Percentiles rank a stretch among this genome's conserved stretches.
Evolutionary conservation across 371 early-diverging fungal genomes (phyloP).

Genomic region (Mucor circinelloides): DNA sequence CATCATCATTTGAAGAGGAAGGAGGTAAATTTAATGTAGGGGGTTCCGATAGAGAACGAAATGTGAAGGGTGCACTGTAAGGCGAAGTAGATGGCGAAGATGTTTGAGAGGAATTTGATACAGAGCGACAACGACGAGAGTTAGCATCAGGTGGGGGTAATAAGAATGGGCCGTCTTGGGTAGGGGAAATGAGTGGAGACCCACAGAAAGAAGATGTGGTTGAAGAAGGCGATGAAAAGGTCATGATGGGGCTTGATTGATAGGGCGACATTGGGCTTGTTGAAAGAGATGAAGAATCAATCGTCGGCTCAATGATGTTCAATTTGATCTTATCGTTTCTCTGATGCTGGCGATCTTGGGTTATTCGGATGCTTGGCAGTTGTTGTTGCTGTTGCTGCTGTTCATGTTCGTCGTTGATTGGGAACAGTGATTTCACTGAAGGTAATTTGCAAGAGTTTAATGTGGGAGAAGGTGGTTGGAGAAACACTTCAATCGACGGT

Average conservation of each 20-base stretch:
- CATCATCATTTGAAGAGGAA: neutral
- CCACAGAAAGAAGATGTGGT: conserved; percentile 11
- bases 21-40: conserved; percentile 22
- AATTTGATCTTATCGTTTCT: conserved; percentile 1
- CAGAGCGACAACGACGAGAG: conserved; percentile 14
- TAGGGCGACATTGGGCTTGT: conserved; percentile 15
- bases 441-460: conserved; percentile 12
- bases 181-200: conserved; percentile 18
- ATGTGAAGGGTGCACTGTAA: conserved; percentile 9
- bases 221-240: conserved; percentile 19
- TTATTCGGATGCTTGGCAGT: conserved; percentile 7
- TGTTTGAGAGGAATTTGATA: conserved; percentile 6
- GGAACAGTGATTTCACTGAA: conserved; percentile 16
- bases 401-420: conserved; percentile 1
- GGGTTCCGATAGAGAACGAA: conserved; percentile 38
- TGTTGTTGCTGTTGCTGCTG: neutral
- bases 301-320: conserved; percentile 16
- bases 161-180: conserved; percentile 8
- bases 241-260: conserved; percentile 24
- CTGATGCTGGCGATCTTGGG: neutral
- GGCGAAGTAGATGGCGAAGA: conserved; percentile 18
- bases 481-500: conserved; percentile 17
- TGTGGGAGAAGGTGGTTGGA: conserved; percentile 25
- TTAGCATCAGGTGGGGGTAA: conserved; percentile 16
- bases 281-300: conserved; percentile 7